Base-by-base conservation (phyloP, 331 rosid species). In the Spiraea crenata region DNA sequence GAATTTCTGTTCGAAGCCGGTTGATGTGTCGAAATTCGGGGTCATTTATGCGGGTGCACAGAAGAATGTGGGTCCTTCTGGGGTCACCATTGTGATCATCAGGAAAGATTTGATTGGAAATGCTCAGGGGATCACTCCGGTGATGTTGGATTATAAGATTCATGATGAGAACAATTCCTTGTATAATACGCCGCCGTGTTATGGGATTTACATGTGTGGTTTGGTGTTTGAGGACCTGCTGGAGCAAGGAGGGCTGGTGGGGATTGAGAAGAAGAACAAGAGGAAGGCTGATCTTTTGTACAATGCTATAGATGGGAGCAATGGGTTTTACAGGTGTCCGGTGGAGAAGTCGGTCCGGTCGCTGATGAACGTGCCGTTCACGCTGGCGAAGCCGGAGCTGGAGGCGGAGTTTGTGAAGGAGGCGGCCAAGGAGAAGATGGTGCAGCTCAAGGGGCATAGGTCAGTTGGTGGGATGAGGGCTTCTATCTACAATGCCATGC, bases 381-480 rank as follows among this genome's bases (percentile, higher is more conserved):
- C 99, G 3, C 73, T 93, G 70, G 99, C 89, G 90, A 93, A 86
- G 63, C 45, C 95, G 3, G 97, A 91, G 66, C 63, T 93, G 85
- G 99, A 93, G 46, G 91, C 70, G 6, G 97, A 91, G 77, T 93
- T 93, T 60, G 80, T 93, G 42, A 93, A 93, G 89, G 99, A 93
- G 77, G 97, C 99, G 39, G 87, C 95, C 0, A 83, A 86, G 81
- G 93, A 93, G 76, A 86, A 82, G 74, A 93, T 93, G 99, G 79
- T 93, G 56, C 95, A 91, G 85, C 99, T 93, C 15, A 93, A 93
- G 85, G 97, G 99, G 5, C 99, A 93, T 54, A 86, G 97, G 69
- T 91, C 97, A 0, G 97, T 93, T 60, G 99, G 99, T 56, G 99
- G 99, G 0, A 91, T 93, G 93, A 80, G 97, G 65, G 99, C 99